Base-by-base conservation (phyloP, 78 protist species). In the Cavenderia fasciculata region DNA sequence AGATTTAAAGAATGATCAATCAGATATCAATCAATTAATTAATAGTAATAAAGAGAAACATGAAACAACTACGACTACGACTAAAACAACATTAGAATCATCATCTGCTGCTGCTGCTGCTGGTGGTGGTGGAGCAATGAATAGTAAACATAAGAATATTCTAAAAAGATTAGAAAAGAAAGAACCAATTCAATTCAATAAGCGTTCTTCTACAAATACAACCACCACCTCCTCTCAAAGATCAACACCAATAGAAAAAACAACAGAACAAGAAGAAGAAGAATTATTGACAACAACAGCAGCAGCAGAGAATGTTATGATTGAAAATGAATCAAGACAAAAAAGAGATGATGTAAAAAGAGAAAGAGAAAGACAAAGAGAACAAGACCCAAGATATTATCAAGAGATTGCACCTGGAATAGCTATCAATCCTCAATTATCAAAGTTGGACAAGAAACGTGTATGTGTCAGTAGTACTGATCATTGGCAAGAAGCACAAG, bases 341-440 rank as follows among this genome's bases (percentile, higher is more conserved):
- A 38, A 61, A 38, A 23, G 21, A 31, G 61, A 71, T 47, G 33
- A 33, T 25, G 61, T 71, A 46, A 46, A 18, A 23, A 4, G 8
- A 16, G 31, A 6, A 6, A 47, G 33, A 71, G 38, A 46, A 62
- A 25, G 23, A 77, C n/a, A 25, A 23, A 11, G 59, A 8, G 11
- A 49, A 7, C 21, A 78, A 12, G 74, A 65, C 16, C 41, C 21
- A 11, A 16, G 27, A n/a, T 51, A 52, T 12, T 38, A 41, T 23
- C n/a, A 54, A 54, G 90, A 82, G 44, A 57, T 82, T 19, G 59
- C 78, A 56, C 76, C 65, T 14, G 90, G 78, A 8, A 82, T 82
- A 10, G 29, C 61, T 16, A 56, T 68, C 16, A 82, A 66, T 27
- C 78, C 78, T 21, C 29, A 25, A 18, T 54, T 82, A 49, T 25